Evolutionary conservation across 129 eudicot genomes (phyloP).

Genomic region (Daucus carota): DNA sequence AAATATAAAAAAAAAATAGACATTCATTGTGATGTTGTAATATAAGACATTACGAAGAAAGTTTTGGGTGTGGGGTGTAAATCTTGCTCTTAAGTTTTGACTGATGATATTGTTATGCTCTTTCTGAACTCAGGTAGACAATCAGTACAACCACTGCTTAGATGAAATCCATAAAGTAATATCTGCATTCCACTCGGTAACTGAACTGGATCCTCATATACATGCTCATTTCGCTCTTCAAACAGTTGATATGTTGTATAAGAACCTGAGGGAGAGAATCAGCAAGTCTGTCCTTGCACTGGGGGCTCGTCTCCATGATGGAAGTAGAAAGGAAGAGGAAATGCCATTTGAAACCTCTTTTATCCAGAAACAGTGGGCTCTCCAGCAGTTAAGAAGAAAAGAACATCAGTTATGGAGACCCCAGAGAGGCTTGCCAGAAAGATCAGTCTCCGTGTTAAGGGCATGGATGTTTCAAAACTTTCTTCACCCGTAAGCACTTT

Average conservation of each 20-base stretch:
- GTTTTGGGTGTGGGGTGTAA: neutral
- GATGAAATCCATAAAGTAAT: conserved; percentile 83
- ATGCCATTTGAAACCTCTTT: conserved; percentile 45
- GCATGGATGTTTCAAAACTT: conserved; percentile 99
- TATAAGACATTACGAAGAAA: neutral
- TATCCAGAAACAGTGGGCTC: conserved; percentile 88
- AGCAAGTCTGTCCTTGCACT: conserved; percentile 61
- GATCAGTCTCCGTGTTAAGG: conserved; percentile 82
- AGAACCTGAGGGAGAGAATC: conserved; percentile 65
- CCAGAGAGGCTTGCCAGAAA: conserved; percentile 94
- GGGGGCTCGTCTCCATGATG: conserved; percentile 34
- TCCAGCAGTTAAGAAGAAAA: conserved; percentile 70
- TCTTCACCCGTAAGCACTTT: conserved; percentile 77
- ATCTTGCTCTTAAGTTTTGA: neutral
- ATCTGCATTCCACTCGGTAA: conserved; percentile 86
- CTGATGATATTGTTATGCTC: neutral
- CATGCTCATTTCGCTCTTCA: conserved; percentile 82
- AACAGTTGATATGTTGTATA: conserved; percentile 60
- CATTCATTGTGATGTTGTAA: neutral
- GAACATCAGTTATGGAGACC: conserved; percentile 92
- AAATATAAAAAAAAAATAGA: too few species aligned
- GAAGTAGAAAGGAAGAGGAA: conserved; percentile 15
- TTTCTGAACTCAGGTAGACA: conserved; percentile 55
- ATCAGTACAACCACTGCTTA: conserved; percentile 59
- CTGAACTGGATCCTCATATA: conserved; percentile 74